phyloP scores from a whole-genome alignment of 2,329 filamentous ascomycete genomes.

The Cladophialophora immunda region DNA sequence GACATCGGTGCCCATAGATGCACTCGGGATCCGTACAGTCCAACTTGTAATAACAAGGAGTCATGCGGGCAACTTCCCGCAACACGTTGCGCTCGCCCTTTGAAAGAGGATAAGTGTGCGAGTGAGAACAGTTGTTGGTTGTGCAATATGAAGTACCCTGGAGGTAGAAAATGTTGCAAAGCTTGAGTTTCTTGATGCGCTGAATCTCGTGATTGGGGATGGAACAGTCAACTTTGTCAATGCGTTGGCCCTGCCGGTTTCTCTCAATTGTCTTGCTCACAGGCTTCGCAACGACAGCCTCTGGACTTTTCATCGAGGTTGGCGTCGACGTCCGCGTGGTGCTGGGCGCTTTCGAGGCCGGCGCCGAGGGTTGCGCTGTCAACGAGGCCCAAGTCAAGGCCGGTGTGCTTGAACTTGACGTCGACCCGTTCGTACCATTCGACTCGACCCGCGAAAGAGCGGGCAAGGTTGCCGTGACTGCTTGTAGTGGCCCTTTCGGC shows the following conservation, averaged over 20 bases:
- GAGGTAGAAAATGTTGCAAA: constrained; percentile 70
- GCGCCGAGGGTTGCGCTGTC: constrained; percentile 41
- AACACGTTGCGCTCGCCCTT: constrained; percentile 63
- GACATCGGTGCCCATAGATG: constrained; percentile 71
- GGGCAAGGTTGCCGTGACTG: constrained; percentile 44
- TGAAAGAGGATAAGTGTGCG: constrained; percentile 62
- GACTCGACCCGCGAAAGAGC: constrained; percentile 47
- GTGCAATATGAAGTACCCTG: constrained; percentile 62
- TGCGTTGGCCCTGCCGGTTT: constrained; percentile 67
- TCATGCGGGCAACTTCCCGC: constrained; percentile 68
- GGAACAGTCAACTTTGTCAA: constrained; percentile 61
- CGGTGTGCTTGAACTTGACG: constrained; percentile 44
- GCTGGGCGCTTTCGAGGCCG: constrained; percentile 33
- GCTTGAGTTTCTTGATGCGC: constrained; percentile 68
- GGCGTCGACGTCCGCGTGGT: constrained; percentile 42
- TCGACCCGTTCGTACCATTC: constrained; percentile 51
- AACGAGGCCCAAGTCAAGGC: constrained; percentile 48
- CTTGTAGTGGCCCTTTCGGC: constrained; percentile 35
- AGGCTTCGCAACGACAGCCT: constrained; percentile 50
- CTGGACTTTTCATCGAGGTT: constrained; percentile 50
- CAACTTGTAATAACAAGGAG: constrained; percentile 66
- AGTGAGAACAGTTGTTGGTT: constrained; percentile 65
- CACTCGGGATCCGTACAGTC: constrained; percentile 67
- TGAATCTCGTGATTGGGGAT: constrained; percentile 65
- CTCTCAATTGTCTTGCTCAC: constrained; percentile 57